Evolutionary conservation across 2,329 filamentous ascomycete species (phyloP).

Genomic region (Lasiodiplodia citricola): DNA sequence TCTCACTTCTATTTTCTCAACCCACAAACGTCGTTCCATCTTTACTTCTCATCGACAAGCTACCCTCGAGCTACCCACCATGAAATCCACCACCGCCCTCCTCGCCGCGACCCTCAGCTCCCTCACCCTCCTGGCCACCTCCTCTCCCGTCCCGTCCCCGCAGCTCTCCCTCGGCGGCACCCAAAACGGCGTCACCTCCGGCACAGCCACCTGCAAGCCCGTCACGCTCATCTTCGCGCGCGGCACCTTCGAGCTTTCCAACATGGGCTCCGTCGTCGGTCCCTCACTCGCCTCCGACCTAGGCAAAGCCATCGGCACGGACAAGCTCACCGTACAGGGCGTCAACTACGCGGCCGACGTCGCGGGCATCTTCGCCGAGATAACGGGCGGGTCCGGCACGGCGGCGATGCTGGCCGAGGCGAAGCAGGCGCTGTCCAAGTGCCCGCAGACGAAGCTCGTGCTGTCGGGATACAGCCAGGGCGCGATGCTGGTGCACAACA

Average conservation of each 20-base stretch:
- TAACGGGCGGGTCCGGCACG: constrained; percentile 9
- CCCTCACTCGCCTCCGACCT: constrained; percentile 58
- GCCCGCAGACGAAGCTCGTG: constrained; percentile 54
- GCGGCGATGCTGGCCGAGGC: constrained; percentile 51
- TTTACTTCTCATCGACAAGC: not conserved
- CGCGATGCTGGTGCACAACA: constrained; percentile 39
- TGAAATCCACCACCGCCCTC: not conserved
- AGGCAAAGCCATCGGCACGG: constrained; percentile 46
- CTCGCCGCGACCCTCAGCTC: not conserved
- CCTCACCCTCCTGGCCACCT: not conserved
- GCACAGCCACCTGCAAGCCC: constrained; percentile 25
- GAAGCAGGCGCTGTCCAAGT: constrained; percentile 43
- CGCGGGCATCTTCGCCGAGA: constrained; percentile 36
- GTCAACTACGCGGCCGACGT: constrained; percentile 57
- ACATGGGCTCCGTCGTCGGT: constrained; percentile 57
- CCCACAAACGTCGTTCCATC: not conserved
- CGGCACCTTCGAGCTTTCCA: constrained; percentile 59
- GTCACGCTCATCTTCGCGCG: constrained; percentile 63
- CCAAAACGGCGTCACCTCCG: constrained; percentile 35
- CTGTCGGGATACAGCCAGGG: constrained; percentile 52
- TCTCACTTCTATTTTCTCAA: not conserved
- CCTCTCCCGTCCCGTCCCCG: not conserved
- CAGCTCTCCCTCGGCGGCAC: constrained; percentile 29
- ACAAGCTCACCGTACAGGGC: constrained; percentile 57
- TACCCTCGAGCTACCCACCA: not conserved